A percentile compares a stretch with the other conserved stretches of the same genome.
Evolutionary conservation across 2,329 filamentous ascomycete species (phyloP).

Genomic region (Pseudogymnoascus sp.): DNA sequence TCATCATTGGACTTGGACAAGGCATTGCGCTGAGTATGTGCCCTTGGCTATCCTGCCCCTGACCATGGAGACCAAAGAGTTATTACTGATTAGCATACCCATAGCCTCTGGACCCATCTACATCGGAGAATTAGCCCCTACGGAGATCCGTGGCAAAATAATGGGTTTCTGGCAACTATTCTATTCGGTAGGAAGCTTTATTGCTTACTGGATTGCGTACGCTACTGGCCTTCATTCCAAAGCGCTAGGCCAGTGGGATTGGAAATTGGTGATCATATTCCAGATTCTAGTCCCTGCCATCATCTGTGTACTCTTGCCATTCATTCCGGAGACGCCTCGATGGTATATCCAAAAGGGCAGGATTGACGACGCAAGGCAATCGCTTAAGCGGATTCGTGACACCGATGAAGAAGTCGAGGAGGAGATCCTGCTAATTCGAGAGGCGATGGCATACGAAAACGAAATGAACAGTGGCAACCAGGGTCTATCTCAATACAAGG

Average conservation of each 20-base stretch:
- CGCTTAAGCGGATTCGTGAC: constrained; percentile 53
- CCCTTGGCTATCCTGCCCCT: neutral
- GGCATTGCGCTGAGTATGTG: constrained; percentile 54
- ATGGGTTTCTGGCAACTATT: constrained; percentile 66
- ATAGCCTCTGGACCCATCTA: constrained; percentile 60
- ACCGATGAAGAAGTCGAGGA: constrained; percentile 59
- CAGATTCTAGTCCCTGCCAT: constrained; percentile 58
- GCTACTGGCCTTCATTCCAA: constrained; percentile 48
- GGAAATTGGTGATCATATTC: constrained; percentile 66
- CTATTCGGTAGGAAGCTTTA: constrained; percentile 58
- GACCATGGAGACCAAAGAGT: constrained; percentile 9
- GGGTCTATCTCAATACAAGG: constrained; percentile 61
- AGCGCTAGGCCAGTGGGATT: constrained; percentile 61
- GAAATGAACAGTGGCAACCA: constrained; percentile 58
- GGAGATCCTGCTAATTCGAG: constrained; percentile 56
- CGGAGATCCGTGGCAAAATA: constrained; percentile 57
- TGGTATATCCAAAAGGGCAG: constrained; percentile 59
- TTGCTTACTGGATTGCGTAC: constrained; percentile 59
- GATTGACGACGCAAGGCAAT: constrained; percentile 49
- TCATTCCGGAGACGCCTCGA: constrained; percentile 61
- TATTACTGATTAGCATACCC: constrained; percentile 10
- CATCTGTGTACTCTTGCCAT: constrained; percentile 54
- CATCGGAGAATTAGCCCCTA: constrained; percentile 59
- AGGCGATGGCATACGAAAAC: constrained; percentile 64
- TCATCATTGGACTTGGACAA: constrained; percentile 62